Conservation (phyloP, 2,329 filamentous ascomycete genomes). For the Botrytis hyacinthi region DNA sequence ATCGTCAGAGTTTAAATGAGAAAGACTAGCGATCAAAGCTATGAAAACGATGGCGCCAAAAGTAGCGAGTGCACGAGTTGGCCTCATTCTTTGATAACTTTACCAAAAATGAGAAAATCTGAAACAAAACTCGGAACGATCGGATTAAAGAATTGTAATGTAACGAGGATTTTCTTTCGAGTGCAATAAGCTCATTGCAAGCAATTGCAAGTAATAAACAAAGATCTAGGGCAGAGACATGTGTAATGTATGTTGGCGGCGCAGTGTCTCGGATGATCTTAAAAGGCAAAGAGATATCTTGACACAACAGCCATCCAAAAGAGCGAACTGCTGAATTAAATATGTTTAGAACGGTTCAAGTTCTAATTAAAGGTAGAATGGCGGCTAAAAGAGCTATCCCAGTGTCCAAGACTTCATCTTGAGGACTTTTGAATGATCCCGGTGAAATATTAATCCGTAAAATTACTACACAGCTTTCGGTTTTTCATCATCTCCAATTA, state of each 20-base stretch:
- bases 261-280: neutral
- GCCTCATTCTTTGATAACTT: constrained; percentile 5
- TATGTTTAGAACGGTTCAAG: neutral
- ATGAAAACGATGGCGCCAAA: neutral
- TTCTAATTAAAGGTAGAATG: neutral
- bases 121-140: neutral
- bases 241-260: constrained; percentile 4
- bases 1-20: neutral
- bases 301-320: neutral
- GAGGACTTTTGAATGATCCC: neutral
- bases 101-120: neutral
- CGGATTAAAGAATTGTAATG: neutral
- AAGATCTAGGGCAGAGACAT: neutral
- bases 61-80: neutral
- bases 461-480: neutral
- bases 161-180: neutral
- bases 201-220: neutral
- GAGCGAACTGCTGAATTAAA: neutral
- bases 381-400: neutral
- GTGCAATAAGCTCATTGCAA: neutral
- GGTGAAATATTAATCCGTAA: constrained; percentile 2
- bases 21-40: constrained; percentile 7
- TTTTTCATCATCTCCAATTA: neutral
- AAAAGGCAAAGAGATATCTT: neutral
- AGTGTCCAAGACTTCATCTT: neutral